phyloP scores from a whole-genome alignment of 2,329 filamentous ascomycete species.

The Xylaria sp. region DNA sequence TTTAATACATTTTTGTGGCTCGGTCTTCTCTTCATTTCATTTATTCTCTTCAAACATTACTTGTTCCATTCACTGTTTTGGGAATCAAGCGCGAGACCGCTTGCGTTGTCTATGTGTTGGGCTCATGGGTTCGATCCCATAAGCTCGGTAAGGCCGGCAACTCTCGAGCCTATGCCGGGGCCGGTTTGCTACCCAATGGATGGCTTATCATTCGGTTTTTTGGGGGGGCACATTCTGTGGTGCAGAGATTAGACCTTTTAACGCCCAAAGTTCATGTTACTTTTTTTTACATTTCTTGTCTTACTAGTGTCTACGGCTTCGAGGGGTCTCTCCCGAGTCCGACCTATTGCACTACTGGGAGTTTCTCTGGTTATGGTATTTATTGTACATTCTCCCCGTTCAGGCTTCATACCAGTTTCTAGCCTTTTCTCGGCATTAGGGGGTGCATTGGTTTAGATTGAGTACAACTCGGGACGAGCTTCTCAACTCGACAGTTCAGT shows the following conservation, averaged over 20 bases:
- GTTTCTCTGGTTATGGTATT: conserved; percentile 13
- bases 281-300: conserved; percentile 2
- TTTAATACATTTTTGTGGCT: conserved; percentile 35
- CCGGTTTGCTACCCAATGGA: conserved; percentile 10
- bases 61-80: conserved; percentile 16
- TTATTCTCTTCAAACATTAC: conserved; percentile 8
- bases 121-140: conserved; percentile 29
- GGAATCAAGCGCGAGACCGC: conserved; percentile 31
- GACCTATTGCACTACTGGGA: conserved; percentile 11
- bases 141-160: conserved; percentile 25
- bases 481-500: conserved; percentile 1
- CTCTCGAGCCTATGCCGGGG: conserved; percentile 1
- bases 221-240: conserved; percentile 1
- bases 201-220: conserved; percentile 16
- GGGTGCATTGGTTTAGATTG: conserved; percentile 38
- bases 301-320: background rate
- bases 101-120: conserved; percentile 36
- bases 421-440: conserved; percentile 22
- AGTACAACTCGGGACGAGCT: conserved; percentile 22
- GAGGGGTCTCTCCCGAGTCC: background rate
- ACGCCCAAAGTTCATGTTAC: conserved; percentile 10
- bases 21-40: conserved; percentile 22
- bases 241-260: conserved; percentile 21
- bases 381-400: conserved; percentile 30
- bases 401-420: conserved; percentile 21